phyloP scores from a whole-genome alignment of 805 yeast species.

The Priceomyces medius region DNA sequence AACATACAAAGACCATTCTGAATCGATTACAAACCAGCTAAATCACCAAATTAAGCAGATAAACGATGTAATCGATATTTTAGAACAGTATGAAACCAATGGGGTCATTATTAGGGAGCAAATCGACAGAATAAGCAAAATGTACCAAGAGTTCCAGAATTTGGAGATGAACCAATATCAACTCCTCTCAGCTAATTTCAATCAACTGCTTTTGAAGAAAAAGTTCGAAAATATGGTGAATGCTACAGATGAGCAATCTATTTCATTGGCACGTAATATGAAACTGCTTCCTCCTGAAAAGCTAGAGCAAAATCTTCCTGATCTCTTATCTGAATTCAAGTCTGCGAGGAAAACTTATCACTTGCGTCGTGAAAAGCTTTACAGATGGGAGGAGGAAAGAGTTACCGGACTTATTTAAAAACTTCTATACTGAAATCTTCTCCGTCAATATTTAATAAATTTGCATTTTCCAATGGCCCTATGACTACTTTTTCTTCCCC shows the following conservation, averaged over 20 bases:
- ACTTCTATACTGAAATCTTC: too few relatives aligned
- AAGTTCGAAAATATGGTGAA: constrained; percentile 27
- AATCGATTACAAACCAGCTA: constrained; percentile 12
- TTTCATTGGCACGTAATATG: constrained; percentile 14
- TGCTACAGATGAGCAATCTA: constrained; percentile 20
- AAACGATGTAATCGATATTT: constrained; percentile 19
- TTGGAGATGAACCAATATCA: constrained; percentile 40
- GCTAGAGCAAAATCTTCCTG: constrained; percentile 11
- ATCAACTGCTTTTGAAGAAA: constrained; percentile 28
- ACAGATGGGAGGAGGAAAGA: constrained; percentile 45
- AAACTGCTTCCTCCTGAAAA: constrained; percentile 4
- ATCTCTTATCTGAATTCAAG: constrained; percentile 18
- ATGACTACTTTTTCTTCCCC: too few relatives aligned
- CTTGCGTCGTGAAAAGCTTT: constrained; percentile 34
- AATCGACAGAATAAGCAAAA: constrained; percentile 19
- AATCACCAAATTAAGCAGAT: constrained; percentile 17
- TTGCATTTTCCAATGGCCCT: too few relatives aligned
- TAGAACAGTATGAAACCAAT: constrained; percentile 20
- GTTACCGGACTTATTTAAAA: constrained; percentile 37
- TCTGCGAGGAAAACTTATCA: constrained; percentile 30
- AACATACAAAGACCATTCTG: constrained; percentile 17
- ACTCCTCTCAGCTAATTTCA: constrained; percentile 36
- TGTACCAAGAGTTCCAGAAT: constrained; percentile 32
- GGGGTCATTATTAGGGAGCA: constrained; percentile 23
- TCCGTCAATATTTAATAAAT: too few relatives aligned